Evolutionary conservation across 352 stramenopile genomes (phyloP).

Genomic region (Globisporangium polare): DNA sequence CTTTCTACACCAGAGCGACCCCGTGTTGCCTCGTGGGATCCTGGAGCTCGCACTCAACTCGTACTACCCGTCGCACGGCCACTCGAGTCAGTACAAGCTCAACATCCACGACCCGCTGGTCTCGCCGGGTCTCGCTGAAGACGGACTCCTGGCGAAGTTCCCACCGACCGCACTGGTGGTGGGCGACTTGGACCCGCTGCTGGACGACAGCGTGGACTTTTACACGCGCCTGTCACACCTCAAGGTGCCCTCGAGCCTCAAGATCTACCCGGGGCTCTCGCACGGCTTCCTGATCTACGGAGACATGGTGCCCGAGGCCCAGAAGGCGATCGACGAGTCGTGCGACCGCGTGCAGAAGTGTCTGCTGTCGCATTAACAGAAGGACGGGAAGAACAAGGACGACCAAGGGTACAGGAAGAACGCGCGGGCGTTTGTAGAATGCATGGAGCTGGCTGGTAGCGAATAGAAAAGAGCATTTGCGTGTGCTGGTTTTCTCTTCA

Average conservation of each 20-base stretch:
- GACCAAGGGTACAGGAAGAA: too few relatives aligned
- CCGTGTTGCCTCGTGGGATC: constrained; percentile 76
- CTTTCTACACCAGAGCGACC: constrained; percentile 86
- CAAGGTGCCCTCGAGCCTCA: constrained; percentile 71
- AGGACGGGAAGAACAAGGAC: too few relatives aligned
- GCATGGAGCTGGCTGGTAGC: too few relatives aligned
- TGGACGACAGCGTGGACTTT: constrained; percentile 90
- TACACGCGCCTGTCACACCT: constrained; percentile 81
- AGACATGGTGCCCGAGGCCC: constrained; percentile 72
- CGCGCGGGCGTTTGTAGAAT: too few relatives aligned
- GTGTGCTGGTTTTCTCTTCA: too few relatives aligned
- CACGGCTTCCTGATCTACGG: constrained; percentile 88
- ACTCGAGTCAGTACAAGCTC: constrained; percentile 85
- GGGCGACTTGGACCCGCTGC: constrained; percentile 78
- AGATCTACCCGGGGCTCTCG: constrained; percentile 81
- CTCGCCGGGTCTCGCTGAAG: constrained; percentile 73
- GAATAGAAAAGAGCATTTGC: too few relatives aligned
- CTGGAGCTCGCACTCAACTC: constrained; percentile 78
- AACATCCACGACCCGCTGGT: constrained; percentile 89
- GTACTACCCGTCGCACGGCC: constrained; percentile 80
- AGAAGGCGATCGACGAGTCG: constrained; percentile 78
- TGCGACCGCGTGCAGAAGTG: constrained; percentile 74
- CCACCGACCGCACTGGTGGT: constrained; percentile 82
- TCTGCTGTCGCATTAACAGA: not conserved
- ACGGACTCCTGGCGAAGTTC: constrained; percentile 71